Base-by-base conservation (phyloP, 2,329 filamentous ascomycete species). In the Aureobasidium sp. region DNA sequence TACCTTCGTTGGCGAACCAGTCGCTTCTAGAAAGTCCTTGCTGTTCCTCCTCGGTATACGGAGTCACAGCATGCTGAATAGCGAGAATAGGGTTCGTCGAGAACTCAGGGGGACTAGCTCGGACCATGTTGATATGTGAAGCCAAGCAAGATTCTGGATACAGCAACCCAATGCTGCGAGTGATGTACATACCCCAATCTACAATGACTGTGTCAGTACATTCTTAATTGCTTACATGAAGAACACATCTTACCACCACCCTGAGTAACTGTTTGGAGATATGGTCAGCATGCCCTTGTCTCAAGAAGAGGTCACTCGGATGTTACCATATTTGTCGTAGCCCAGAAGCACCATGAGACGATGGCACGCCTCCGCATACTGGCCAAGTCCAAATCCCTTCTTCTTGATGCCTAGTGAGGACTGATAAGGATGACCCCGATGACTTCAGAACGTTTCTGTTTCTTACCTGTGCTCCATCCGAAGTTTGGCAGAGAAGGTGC, bases 101-200 rank as follows among this genome's bases (percentile, higher is more conserved):
- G 41, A 80, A 78, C 0, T 73, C 74, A 0, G 86, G 85, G 0
- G 80, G 75, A 1, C 69, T 66, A 2, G 80, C 77, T 14, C 82
- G 75, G 63, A 79, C 74, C 72, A 84, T 81, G 71, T 89, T 88
- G 65, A 87, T 76, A 70, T 89, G 87, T 3, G 78, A 81, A 37
- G 84, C 85, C 65, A 81, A 78, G 67, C 82, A 81, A 63, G 81
- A 72, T 2, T 80, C 65, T 0, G 85, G 84, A 66, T 87, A 89
- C 1, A 82, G 71, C 6, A 81, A 70, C 0, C 82, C 83, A 62
- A 91, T 81, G 11, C 79, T 73, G 3, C 87, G 81, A 12, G 85
- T 86, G 67, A 91, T 82, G 67, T 80, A 79, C 69, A 80, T 84
- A 20, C 87, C 88, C 87, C 86, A 90, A 69, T 90, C 87, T 37